These are phyloP conservation scores for Ogataea pini DNA, from an alignment of 805 yeast species.

Conservation along the genomic window DNA sequence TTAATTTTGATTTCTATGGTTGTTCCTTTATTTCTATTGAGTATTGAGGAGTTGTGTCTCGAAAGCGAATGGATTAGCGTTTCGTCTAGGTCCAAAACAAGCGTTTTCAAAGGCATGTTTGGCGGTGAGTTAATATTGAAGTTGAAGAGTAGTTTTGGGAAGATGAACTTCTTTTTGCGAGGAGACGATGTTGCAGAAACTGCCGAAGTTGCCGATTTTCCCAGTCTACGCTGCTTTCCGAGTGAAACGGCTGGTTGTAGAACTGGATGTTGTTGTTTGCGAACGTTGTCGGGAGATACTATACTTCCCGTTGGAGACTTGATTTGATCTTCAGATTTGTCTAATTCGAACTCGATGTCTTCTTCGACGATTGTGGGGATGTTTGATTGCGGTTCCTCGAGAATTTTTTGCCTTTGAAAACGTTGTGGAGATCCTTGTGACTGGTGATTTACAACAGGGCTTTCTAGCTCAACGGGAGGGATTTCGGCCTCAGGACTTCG, in stretches of 20 bases:
- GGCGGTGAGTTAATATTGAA: constrained; percentile 37
- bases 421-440: background rate
- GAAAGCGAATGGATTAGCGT: constrained; percentile 91
- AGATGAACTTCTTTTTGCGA: constrained; percentile 32
- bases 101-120: constrained; percentile 49
- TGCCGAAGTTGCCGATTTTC: constrained; percentile 2
- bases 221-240: background rate
- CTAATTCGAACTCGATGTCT: constrained; percentile 37
- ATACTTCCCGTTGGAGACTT: constrained; percentile 35
- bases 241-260: constrained; percentile 2
- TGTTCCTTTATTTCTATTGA: constrained; percentile 51
- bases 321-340: constrained; percentile 34
- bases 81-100: constrained; percentile 90
- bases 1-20: constrained; percentile 79
- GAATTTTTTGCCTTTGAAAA: background rate
- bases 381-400: constrained; percentile 11
- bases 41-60: constrained; percentile 48
- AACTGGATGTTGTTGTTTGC: constrained; percentile 6
- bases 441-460: too few relatives aligned
- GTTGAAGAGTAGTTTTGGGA: constrained; percentile 37
- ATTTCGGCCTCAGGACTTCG: background rate
- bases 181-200: constrained; percentile 10
- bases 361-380: constrained; percentile 37
- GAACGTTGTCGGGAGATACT: constrained; percentile 4
- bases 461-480: too few relatives aligned